Evolutionary conservation across 108 stramenopile genomes (phyloP), one percentile per base, ranked within the genome.

Genomic region (Cyclotella cryptica): DNA sequence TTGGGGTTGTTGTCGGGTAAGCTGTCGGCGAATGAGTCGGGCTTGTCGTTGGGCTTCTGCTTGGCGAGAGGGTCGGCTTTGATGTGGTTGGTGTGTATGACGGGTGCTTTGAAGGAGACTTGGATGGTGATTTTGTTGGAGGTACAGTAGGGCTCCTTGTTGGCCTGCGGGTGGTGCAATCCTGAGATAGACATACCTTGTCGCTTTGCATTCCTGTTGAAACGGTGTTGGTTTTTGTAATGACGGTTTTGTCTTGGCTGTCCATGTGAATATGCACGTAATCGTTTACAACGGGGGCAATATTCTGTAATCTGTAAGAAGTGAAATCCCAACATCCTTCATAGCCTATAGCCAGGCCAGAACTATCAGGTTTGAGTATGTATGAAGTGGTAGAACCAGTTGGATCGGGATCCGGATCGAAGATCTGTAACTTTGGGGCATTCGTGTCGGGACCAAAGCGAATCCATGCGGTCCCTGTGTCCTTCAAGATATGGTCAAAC

Each of bases 241-340:
- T 7, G 12, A 3, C 55, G 1, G 6, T 26, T 58, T 21, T 58
- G 19, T 17, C 15, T 17, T 49, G 2, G 9, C 47, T 49, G n/a
- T 58, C 24, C 22, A 58, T 27, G 24, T 58, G 55, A 26, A 58
- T 58, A 21, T 24, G 17, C 12, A 58, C 1, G 3, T 14, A 27
- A 28, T 58, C 55, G 24, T 58, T 58, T 1, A 9, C 24, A 26
- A 58, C 55, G 3, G 55, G 55, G 3, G 55, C 24, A 26, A 58
- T 58, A 26, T 13, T 17, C 19, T 21, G 2, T 2, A 28, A 58
- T 6, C 35, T 2, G 9, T 26, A 58, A 6, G 1, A 1, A 3
- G 1, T 27, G 13, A 58, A 58, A 28, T 58, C 55, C 55, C 55
- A 58, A 26, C 55, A 58, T 21, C 55, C 55, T 58, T 58, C 55